Conservation (phyloP, 2,329 filamentous ascomycete genomes). For the Ophiostoma perfectum region DNA sequence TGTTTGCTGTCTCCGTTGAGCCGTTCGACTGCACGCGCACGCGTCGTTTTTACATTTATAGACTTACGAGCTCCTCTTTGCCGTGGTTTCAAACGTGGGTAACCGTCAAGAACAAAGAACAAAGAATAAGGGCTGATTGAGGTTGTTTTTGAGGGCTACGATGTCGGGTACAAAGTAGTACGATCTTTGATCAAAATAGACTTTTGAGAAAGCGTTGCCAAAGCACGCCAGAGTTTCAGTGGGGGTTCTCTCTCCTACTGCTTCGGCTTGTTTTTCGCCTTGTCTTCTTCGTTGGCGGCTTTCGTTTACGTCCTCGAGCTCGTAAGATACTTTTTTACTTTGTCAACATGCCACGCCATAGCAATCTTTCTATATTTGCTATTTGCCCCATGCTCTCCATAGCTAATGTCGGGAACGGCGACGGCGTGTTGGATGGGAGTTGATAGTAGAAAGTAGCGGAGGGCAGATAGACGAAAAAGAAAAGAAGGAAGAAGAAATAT, state of each 20-base stretch:
- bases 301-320: too few species aligned
- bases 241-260: too few species aligned
- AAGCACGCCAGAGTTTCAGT: too few species aligned
- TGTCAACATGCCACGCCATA: neutral
- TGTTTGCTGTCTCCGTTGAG: too few species aligned
- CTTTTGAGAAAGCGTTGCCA: too few species aligned
- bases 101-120: neutral
- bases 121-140: too few species aligned
- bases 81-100: neutral
- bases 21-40: neutral
- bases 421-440: neutral
- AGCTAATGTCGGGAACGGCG: neutral
- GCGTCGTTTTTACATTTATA: neutral
- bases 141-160: too few species aligned
- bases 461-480: neutral
- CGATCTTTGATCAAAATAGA: too few species aligned
- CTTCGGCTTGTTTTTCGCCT: too few species aligned
- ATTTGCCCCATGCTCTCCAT: constrained; percentile 2
- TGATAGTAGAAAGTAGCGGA: neutral
- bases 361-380: neutral
- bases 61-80: neutral
- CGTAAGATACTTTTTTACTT: too few species aligned
- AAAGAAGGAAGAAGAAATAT: neutral
- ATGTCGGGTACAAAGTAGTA: too few species aligned
- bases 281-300: too few species aligned